Conservation (phyloP, 345 rosid species). For the Eutrema yunnanense region DNA sequence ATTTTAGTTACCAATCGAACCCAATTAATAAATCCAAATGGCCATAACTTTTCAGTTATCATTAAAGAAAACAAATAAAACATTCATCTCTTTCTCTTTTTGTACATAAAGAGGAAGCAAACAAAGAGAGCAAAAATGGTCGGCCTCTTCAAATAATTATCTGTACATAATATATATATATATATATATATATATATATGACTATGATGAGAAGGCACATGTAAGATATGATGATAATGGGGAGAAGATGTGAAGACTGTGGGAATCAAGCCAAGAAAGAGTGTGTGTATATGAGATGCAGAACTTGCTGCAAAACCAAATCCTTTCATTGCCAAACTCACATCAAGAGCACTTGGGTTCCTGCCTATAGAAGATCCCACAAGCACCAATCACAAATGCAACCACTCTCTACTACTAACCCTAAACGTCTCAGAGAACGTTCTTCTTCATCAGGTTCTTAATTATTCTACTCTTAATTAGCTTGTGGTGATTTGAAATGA, state of each 20-base stretch:
- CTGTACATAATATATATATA: neutral
- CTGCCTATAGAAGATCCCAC: conserved; percentile 40
- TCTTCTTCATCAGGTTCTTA: conserved; percentile 24
- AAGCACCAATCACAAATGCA: conserved; percentile 11
- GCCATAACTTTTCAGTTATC: neutral
- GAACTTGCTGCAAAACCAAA: conserved; percentile 59
- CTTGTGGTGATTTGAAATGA: neutral
- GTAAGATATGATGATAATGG: conserved; percentile 10
- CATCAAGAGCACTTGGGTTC: conserved; percentile 70
- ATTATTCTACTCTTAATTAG: neutral
- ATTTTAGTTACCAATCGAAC: neutral
- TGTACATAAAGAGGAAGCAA: conserved; percentile 19
- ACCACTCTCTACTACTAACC: conserved; percentile 6
- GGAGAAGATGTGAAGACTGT: conserved; percentile 60
- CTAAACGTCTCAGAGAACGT: conserved; percentile 20
- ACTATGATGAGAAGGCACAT: neutral
- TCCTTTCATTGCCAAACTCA: conserved; percentile 58
- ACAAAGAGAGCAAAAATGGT: conserved; percentile 8
- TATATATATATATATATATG: neutral
- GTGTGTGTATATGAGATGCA: conserved; percentile 46
- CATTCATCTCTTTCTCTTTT: neutral
- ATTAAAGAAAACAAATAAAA: neutral
- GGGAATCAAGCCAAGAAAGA: conserved; percentile 72
- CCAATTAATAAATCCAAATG: neutral
- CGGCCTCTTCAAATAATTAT: neutral